Base-by-base conservation (phyloP, 2,329 filamentous ascomycete genomes). In the Fusarium phyllophilum region DNA sequence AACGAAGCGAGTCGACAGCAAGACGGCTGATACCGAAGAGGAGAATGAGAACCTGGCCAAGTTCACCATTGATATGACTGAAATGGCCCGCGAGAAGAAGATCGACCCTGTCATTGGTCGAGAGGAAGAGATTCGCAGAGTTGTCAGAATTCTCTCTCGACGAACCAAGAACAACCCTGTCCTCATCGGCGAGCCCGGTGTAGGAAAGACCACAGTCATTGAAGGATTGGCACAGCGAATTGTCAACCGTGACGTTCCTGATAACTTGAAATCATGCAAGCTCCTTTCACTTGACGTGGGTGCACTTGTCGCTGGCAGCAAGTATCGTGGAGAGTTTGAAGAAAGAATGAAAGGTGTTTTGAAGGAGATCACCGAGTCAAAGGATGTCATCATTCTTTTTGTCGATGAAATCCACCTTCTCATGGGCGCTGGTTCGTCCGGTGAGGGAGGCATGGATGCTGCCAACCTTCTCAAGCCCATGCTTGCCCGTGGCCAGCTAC, bases 81-180 rank as follows among this genome's bases (percentile, higher is more conserved):
- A 94, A 56, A 92, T 98, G 91, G 96, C 96, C 68, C 89, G 95
- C 81, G 96, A 99, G 85, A 97, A 97, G 81, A 98, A 98, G 85
- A 95, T 98, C 66, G 96, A 98, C 81, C 96, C 96, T 6, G 96
- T 98, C 82, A 98, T 98, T 84, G 96, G 96, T 46, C 90, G 96
- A 84, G 96, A 98, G 82, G 96, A 98, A 80, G 96, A 98, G 82
- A 98, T 98, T 78, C 89, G 96, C 79, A 89, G 96, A 79, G 95
- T 97, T 31, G 91, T 98, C 76, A 92, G 96, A 66, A 98, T 98
- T 74, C 86, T 98, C 72, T 97, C 95, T 41, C 89, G 96, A 81
- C 90, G 96, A 80, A 98, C 96, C 71, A 98, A 98, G 89, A 98
- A 99, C 88, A 99, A 99, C 84, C 96, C 96, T 4, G 96, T 98